A percentile compares a stretch with the other conserved stretches of the same genome.
phyloP scores from a whole-genome alignment of 148 eudicot species.

The Persicaria tinctoria region DNA sequence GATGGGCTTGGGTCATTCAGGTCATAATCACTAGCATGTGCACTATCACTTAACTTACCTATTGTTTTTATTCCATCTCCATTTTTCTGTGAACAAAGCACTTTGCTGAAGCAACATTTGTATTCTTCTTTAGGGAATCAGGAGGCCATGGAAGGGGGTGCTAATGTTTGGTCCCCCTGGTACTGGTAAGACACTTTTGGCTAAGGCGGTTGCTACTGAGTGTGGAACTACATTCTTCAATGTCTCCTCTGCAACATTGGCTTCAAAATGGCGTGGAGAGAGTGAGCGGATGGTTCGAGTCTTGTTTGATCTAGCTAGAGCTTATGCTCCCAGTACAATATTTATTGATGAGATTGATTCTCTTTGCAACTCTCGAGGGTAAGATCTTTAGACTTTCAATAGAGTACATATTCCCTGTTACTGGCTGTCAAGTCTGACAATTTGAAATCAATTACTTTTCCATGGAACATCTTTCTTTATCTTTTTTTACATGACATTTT shows the following conservation, averaged over 20 bases:
- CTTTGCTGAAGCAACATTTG: not conserved
- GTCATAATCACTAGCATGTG: not conserved
- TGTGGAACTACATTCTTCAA: slow-evolving; percentile 97
- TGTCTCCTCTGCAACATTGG: slow-evolving; percentile 96
- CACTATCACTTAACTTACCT: not conserved
- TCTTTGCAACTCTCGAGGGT: slow-evolving; percentile 97
- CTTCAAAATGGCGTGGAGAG: slow-evolving; percentile 99
- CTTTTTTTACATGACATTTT: not conserved
- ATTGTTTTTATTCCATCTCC: not conserved
- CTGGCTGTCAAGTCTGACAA: not conserved
- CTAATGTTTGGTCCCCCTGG: slow-evolving; percentile 99
- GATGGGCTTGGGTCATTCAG: not conserved
- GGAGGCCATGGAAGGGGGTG: slow-evolving; percentile 99
- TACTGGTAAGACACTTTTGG: slow-evolving; percentile 96
- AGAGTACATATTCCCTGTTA: not conserved
- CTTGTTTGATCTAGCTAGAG: slow-evolving; percentile 95
- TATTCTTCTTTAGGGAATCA: slow-evolving; percentile 59
- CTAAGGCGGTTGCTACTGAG: slow-evolving; percentile 98
- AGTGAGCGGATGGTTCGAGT: slow-evolving; percentile 96
- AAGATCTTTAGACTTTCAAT: slow-evolving; percentile 17
- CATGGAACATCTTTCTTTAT: not conserved
- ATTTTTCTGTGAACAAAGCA: not conserved
- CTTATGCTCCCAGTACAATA: slow-evolving; percentile 96
- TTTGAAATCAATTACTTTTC: not conserved
- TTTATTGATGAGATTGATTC: slow-evolving; percentile 99